These are phyloP conservation scores for Aspergillus transmontanensis DNA, from an alignment of 2,329 filamentous ascomycete genomes.

Conservation along the genomic window DNA sequence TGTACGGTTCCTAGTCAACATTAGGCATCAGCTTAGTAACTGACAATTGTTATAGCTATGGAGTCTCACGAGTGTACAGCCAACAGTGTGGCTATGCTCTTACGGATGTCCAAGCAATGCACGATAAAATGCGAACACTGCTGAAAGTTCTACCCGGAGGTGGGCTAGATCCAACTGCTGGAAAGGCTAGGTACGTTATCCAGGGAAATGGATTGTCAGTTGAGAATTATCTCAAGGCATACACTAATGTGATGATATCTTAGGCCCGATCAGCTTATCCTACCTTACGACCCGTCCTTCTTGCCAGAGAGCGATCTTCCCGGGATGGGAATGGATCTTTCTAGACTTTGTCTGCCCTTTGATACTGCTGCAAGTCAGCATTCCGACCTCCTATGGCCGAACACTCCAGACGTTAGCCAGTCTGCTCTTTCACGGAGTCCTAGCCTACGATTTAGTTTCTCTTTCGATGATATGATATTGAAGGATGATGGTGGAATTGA, in stretches of 20 bases:
- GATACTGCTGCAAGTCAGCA: conserved; percentile 35
- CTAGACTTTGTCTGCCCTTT: conserved; percentile 43
- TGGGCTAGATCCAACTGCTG: conserved; percentile 69
- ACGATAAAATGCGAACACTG: conserved; percentile 71
- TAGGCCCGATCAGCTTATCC: conserved; percentile 74
- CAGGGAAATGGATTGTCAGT: background rate
- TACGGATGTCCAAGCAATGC: conserved; percentile 73
- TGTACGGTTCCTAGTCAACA: conserved; percentile 53
- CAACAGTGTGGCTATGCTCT: conserved; percentile 89
- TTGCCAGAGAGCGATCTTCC: conserved; percentile 66
- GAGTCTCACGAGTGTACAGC: conserved; percentile 79
- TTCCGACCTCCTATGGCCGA: conserved; percentile 34
- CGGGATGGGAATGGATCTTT: conserved; percentile 58
- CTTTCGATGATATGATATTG: conserved; percentile 47
- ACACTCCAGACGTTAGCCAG: conserved; percentile 36
- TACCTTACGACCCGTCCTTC: conserved; percentile 83
- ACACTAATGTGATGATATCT: background rate
- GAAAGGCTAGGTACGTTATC: conserved; percentile 64
- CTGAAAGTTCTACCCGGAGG: conserved; percentile 60
- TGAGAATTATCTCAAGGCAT: background rate
- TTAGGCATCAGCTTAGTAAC: background rate
- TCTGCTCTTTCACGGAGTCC: conserved; percentile 29
- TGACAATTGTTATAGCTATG: conserved; percentile 56
- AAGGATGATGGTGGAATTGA: conserved; percentile 42
- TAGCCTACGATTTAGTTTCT: conserved; percentile 50